A percentile compares a stretch with the other conserved stretches of the same genome.
phyloP scores from a whole-genome alignment of 2,329 filamentous ascomycete genomes.

The Aspergillus flavus region DNA sequence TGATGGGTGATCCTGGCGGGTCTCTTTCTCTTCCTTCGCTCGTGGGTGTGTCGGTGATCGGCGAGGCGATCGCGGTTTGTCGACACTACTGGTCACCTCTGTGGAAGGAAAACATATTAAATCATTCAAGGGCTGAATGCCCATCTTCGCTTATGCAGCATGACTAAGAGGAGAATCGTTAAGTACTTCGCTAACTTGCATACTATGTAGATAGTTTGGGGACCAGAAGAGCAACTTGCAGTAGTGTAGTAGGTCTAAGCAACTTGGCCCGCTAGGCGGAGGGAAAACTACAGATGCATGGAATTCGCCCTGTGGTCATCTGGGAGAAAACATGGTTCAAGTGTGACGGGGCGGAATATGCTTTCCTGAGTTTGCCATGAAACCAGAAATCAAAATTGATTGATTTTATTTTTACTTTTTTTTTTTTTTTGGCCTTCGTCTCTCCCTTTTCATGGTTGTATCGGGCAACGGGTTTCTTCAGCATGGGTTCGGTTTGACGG shows the following conservation, averaged over 20 bases:
- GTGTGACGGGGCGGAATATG: background rate
- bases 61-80: background rate
- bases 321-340: background rate
- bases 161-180: background rate
- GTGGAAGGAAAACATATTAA: background rate
- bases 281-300: background rate
- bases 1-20: background rate
- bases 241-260: background rate
- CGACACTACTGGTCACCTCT: background rate
- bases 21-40: background rate
- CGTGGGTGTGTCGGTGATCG: background rate
- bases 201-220: background rate
- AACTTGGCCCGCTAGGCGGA: no score
- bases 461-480: conserved; percentile 1
- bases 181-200: background rate
- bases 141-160: background rate
- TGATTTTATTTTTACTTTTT: background rate
- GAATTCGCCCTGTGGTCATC: background rate
- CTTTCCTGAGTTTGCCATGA: background rate
- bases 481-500: background rate
- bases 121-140: background rate
- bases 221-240: background rate
- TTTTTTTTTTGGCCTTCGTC: background rate
- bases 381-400: no score
- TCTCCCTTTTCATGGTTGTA: background rate